Percentiles rank a stretch among this genome's conserved stretches.
Conservation (phyloP, 306 rosid genomes). For the Malus orientalis region DNA sequence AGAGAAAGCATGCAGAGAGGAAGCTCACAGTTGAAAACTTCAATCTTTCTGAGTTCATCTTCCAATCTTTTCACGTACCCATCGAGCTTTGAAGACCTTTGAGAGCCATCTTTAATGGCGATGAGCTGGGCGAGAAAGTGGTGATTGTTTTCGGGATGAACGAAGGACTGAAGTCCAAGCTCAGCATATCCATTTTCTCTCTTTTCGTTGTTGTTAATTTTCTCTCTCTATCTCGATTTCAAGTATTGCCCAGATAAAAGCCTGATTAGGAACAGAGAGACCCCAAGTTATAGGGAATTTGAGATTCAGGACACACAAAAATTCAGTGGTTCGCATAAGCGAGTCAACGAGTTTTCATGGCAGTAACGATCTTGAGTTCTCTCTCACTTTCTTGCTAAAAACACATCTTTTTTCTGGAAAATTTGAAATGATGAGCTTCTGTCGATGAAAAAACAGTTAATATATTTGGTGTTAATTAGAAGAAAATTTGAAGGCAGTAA, state of each 20-base stretch:
- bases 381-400: too few relatives aligned
- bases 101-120: constrained; percentile 18
- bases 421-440: too few relatives aligned
- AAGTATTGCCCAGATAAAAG: constrained; percentile 7
- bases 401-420: too few relatives aligned
- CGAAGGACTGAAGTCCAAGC: constrained; percentile 45
- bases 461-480: too few relatives aligned
- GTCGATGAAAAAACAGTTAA: too few relatives aligned
- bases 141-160: constrained; percentile 49
- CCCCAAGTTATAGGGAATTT: constrained; percentile 23
- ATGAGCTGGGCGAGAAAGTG: constrained; percentile 34
- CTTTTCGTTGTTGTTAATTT: background rate
- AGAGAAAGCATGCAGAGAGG: constrained; percentile 61
- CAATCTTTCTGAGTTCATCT: constrained; percentile 59
- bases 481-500: too few relatives aligned
- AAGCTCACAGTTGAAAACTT: constrained; percentile 79
- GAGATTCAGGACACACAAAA: constrained; percentile 56
- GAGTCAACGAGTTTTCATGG: constrained; percentile 19
- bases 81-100: constrained; percentile 37
- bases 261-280: constrained; percentile 27
- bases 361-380: too few relatives aligned
- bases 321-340: constrained; percentile 32
- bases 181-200: constrained; percentile 34
- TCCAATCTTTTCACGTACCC: constrained; percentile 47
- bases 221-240: background rate